Percentiles rank a stretch among this genome's conserved stretches.
Conservation (phyloP, 805 yeast species). For the Nakazawaea anatomiae region DNA sequence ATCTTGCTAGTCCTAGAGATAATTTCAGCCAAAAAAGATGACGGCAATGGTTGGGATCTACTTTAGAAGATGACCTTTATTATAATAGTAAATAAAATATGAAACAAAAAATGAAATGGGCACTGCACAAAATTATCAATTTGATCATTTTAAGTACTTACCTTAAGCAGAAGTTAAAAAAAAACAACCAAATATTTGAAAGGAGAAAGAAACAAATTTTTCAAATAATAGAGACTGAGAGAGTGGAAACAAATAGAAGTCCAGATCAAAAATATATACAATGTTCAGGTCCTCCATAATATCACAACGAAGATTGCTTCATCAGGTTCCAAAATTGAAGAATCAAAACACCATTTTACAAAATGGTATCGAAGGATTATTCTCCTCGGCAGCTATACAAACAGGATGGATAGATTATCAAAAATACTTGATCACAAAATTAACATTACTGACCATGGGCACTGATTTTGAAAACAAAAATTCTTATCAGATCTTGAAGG, state of each 20-base stretch:
- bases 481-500: constrained; percentile 64
- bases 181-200: not conserved
- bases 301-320: constrained; percentile 34
- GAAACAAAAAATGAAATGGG: not conserved
- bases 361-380: constrained; percentile 60
- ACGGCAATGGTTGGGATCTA: no score
- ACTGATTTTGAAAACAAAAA: constrained; percentile 72
- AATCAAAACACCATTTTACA: constrained; percentile 30
- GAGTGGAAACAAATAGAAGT: no score
- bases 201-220: not conserved
- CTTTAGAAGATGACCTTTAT: no score
- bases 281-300: constrained; percentile 7
- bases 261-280: no score
- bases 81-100: no score
- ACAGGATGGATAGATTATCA: constrained; percentile 83
- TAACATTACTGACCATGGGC: constrained; percentile 64
- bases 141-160: not conserved
- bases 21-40: no score
- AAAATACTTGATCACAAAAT: constrained; percentile 49
- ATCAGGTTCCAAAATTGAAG: constrained; percentile 56
- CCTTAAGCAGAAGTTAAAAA: not conserved
- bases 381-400: constrained; percentile 59
- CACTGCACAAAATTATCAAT: not conserved
- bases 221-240: not conserved
- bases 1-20: not conserved